Evolutionary conservation across 2,329 filamentous ascomycete genomes (phyloP).

Genomic region (Trichoderma citrinoviride): DNA sequence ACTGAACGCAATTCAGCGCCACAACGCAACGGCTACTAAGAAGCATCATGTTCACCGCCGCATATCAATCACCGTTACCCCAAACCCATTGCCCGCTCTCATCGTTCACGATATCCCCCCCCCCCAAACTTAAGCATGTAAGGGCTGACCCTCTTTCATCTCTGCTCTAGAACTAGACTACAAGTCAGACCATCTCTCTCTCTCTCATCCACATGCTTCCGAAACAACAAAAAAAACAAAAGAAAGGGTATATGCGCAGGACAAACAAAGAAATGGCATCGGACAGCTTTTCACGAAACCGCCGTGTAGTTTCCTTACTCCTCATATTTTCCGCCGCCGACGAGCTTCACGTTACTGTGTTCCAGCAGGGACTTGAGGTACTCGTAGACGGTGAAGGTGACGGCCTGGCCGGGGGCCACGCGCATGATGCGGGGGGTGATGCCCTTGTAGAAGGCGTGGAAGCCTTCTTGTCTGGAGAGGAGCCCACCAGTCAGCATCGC

Average conservation of each 20-base stretch:
- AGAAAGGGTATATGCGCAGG: conserved; percentile 14
- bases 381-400: conserved; percentile 75
- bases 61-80: background rate
- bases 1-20: conserved; percentile 29
- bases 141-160: conserved; percentile 21
- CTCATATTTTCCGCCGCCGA: conserved; percentile 63
- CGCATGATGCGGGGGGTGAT: conserved; percentile 98
- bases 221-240: background rate
- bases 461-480: conserved; percentile 72
- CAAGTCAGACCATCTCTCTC: conserved; percentile 5
- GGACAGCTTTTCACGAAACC: background rate
- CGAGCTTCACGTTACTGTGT: conserved; percentile 58
- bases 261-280: background rate
- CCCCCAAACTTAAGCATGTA: background rate
- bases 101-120: background rate
- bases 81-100: background rate
- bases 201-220: background rate
- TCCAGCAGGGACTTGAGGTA: conserved; percentile 72
- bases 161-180: conserved; percentile 19
- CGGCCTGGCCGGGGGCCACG: conserved; percentile 89
- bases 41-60: background rate
- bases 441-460: conserved; percentile 96
- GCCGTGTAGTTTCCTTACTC: conserved; percentile 46
- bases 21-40: conserved; percentile 1
- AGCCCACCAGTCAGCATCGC: background rate